Percentiles rank a stretch among this genome's conserved stretches.
Evolutionary conservation across 2,329 filamentous ascomycete species (phyloP).

Genomic region (Venturia effusa): DNA sequence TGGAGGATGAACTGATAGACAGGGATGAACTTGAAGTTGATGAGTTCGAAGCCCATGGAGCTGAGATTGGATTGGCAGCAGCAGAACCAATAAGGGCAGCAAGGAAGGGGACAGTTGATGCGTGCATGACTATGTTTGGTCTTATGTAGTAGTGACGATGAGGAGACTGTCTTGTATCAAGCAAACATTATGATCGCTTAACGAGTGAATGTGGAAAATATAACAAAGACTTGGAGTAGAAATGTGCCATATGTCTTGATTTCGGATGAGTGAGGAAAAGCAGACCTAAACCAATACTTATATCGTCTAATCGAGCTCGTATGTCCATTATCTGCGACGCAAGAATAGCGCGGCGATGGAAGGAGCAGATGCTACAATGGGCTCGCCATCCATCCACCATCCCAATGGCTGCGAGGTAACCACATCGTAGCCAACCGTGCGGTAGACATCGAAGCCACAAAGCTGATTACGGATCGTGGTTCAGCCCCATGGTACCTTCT

Average conservation of each 20-base stretch:
- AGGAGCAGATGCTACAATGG: not conserved
- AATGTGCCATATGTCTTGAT: not conserved
- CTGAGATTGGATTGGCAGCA: not conserved
- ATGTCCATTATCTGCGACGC: not conserved
- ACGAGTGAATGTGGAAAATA: not conserved
- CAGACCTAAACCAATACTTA: not conserved
- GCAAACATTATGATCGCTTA: not conserved
- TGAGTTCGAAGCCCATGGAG: not conserved
- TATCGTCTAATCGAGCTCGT: not conserved
- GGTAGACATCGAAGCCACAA: not conserved
- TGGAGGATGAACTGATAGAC: not conserved
- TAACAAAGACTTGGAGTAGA: not conserved
- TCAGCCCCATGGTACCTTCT: not conserved
- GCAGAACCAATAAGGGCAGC: conserved; percentile 4
- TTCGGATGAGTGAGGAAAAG: not conserved
- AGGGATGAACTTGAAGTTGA: not conserved
- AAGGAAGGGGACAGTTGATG: not conserved
- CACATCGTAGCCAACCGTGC: not conserved
- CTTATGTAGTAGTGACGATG: not conserved
- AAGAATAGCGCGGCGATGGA: not conserved
- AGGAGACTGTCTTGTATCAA: not conserved
- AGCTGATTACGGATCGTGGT: not conserved
- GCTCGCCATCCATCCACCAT: not conserved
- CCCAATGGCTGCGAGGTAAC: not conserved
- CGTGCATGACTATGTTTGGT: not conserved